These are phyloP conservation scores for Prillingera fragicola DNA, from an alignment of 1,284 basidiomycete species.

Conservation along the genomic window DNA sequence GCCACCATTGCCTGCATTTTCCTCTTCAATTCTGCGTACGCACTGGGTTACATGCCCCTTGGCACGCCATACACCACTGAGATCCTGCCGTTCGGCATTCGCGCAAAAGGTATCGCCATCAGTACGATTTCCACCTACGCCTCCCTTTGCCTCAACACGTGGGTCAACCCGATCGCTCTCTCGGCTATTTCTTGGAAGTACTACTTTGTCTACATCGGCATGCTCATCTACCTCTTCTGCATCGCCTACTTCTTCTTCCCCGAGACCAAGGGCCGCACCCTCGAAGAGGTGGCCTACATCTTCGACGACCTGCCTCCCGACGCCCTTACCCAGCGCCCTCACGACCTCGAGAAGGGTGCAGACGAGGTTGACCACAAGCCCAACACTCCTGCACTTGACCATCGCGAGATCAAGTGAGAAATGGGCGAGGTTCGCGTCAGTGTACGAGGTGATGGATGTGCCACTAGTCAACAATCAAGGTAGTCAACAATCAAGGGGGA, in stretches of 20 bases:
- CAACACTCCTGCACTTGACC: too few relatives aligned
- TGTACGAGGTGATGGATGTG: too few relatives aligned
- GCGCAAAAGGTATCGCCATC: constrained; percentile 22
- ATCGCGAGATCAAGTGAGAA: too few relatives aligned
- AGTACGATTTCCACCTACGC: too few relatives aligned
- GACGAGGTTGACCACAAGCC: too few relatives aligned
- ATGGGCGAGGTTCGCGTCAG: too few relatives aligned
- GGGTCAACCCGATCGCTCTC: constrained; percentile 68
- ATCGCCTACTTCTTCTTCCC: constrained; percentile 33
- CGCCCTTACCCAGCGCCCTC: too few relatives aligned
- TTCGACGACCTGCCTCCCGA: constrained; percentile 26
- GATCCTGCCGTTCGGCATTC: constrained; percentile 14
- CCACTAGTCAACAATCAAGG: too few relatives aligned
- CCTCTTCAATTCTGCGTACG: constrained; percentile 14
- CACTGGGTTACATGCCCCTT: constrained; percentile 11
- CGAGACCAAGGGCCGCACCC: constrained; percentile 33
- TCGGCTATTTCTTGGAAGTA: constrained; percentile 24
- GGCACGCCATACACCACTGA: constrained; percentile 14
- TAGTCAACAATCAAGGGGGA: too few relatives aligned
- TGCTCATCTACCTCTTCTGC: constrained; percentile 33
- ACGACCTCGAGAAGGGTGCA: too few relatives aligned
- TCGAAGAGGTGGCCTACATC: constrained; percentile 39
- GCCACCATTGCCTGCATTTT: constrained; percentile 19
- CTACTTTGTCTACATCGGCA: constrained; percentile 54
- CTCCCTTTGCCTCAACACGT: too few relatives aligned